phyloP scores from a whole-genome alignment of 2,329 filamentous ascomycete genomes.

The Neoscytalidium dimidiatum region DNA sequence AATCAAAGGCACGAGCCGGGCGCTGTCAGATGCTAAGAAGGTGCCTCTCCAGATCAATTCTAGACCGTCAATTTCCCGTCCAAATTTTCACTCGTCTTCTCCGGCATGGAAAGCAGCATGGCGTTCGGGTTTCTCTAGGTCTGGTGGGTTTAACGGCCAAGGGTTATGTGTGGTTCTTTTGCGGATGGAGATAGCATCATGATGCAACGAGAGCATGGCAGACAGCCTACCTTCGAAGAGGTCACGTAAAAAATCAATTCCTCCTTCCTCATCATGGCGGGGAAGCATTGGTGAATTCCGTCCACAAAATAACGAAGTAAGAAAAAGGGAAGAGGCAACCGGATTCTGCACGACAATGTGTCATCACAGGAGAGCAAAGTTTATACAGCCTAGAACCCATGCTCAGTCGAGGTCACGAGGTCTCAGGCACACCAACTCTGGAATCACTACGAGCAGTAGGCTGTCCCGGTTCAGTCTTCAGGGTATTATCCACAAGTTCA shows the following conservation, averaged over 20 bases:
- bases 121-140: constrained; percentile 10
- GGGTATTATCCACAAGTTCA: too few relatives aligned
- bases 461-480: too few relatives aligned
- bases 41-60: neutral
- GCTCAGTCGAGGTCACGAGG: neutral
- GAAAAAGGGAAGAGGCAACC: neutral
- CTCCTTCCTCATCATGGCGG: neutral
- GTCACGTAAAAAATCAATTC: neutral
- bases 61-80: neutral
- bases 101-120: constrained; percentile 17
- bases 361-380: neutral
- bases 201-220: constrained; percentile 11
- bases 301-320: neutral
- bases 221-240: constrained; percentile 3
- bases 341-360: neutral
- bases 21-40: neutral
- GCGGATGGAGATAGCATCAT: constrained; percentile 8
- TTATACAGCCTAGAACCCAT: neutral
- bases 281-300: neutral
- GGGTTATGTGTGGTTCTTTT: constrained; percentile 4
- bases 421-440: too few relatives aligned
- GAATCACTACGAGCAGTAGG: too few relatives aligned
- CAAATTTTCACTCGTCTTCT: constrained; percentile 6
- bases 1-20: neutral
- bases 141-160: constrained; percentile 7